phyloP scores from a whole-genome alignment of 2,329 filamentous ascomycete species.

The Volutella citrinella region DNA sequence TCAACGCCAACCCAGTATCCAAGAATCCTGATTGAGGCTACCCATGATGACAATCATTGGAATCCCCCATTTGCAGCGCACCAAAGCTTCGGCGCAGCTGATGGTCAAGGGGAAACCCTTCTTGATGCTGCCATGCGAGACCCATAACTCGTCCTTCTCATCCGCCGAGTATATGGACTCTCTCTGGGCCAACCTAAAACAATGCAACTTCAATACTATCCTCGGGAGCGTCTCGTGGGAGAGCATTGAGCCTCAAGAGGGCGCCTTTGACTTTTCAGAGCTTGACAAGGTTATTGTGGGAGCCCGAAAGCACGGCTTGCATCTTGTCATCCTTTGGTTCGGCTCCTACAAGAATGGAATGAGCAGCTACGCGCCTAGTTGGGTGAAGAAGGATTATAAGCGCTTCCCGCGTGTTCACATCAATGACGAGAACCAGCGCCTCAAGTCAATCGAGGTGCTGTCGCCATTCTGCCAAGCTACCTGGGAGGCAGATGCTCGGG shows the following conservation, averaged over 20 bases:
- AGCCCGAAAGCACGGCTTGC: conserved; percentile 13
- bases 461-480: not conserved
- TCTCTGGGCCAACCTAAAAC: conserved; percentile 21
- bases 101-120: conserved; percentile 27
- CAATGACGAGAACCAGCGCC: not conserved
- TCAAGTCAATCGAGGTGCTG: not conserved
- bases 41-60: too few relatives aligned
- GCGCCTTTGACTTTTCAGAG: conserved; percentile 23
- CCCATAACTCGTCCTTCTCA: conserved; percentile 31
- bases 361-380: not conserved
- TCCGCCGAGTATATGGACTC: too few relatives aligned
- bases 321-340: not conserved
- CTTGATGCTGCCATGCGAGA: conserved; percentile 28
- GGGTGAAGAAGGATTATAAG: not conserved
- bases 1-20: too few relatives aligned
- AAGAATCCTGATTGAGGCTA: too few relatives aligned
- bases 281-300: conserved; percentile 23
- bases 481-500: not conserved
- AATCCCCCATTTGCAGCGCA: not conserved
- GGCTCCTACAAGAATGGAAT: conserved; percentile 2
- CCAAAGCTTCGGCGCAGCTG: conserved; percentile 24
- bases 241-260: conserved; percentile 27
- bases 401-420: conserved; percentile 1
- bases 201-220: conserved; percentile 27
- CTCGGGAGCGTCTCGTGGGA: conserved; percentile 30